These are phyloP conservation scores for Diaporthe australafricana DNA, from an alignment of 2,329 filamentous ascomycete species.

Conservation along the genomic window DNA sequence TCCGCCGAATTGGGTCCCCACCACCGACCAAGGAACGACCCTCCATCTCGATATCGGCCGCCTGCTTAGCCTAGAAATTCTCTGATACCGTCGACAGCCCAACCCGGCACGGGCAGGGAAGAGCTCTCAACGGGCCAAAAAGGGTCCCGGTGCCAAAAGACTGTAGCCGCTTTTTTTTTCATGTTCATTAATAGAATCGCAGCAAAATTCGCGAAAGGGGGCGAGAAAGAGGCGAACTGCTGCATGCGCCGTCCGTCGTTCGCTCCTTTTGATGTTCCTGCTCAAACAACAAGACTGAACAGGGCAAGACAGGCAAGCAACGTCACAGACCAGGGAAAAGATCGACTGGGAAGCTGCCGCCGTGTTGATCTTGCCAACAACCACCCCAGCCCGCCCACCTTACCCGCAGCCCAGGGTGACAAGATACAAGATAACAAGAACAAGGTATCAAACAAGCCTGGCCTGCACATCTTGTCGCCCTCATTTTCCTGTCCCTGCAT, in stretches of 20 bases:
- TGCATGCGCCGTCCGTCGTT: neutral
- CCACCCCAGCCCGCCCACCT: neutral
- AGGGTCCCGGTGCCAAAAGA: slow-evolving; percentile 5
- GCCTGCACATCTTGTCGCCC: slow-evolving; percentile 2
- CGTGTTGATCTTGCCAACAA: slow-evolving; percentile 14
- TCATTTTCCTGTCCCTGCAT: slow-evolving; percentile 13
- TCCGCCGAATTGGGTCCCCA: slow-evolving; percentile 23
- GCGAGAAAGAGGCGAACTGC: neutral
- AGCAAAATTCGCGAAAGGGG: neutral
- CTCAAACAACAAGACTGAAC: neutral
- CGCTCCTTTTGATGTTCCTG: neutral
- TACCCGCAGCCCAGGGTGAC: neutral
- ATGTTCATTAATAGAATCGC: neutral
- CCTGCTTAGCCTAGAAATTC: neutral
- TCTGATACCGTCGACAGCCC: neutral
- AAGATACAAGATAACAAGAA: slow-evolving; percentile 1
- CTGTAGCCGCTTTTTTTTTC: neutral
- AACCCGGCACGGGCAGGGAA: slow-evolving; percentile 1
- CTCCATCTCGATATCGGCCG: slow-evolving; percentile 18
- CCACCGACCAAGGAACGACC: slow-evolving; percentile 7
- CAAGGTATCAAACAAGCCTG: neutral
- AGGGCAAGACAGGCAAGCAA: neutral
- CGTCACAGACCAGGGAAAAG: neutral
- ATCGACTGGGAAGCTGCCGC: neutral
- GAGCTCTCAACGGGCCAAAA: slow-evolving; percentile 12